These are phyloP conservation scores for Lasiosphaeriaceae sp. DNA, from an alignment of 495 filamentous ascomycete species.

Conservation along the genomic window DNA sequence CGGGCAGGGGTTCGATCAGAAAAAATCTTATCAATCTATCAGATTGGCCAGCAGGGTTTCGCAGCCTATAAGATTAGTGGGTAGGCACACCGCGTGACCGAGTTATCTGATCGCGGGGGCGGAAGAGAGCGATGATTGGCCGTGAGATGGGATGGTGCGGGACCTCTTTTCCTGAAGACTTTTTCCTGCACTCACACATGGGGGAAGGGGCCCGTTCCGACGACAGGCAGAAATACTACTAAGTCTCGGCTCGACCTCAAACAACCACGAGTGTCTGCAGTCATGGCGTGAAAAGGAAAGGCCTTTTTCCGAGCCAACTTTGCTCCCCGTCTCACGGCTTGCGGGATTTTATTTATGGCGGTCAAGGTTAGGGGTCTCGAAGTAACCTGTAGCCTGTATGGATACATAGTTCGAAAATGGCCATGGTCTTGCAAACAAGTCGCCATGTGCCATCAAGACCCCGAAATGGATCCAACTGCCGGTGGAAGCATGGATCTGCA, in stretches of 20 bases:
- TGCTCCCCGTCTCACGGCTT: no score
- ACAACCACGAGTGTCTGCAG: not conserved
- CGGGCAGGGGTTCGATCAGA: not conserved
- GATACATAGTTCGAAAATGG: no score
- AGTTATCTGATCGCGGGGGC: slow-evolving; percentile 14
- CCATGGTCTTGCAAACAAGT: no score
- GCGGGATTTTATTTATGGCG: no score
- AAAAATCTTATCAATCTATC: slow-evolving; percentile 29
- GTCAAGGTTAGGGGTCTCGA: no score
- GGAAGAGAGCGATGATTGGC: slow-evolving; percentile 3
- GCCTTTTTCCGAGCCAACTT: no score
- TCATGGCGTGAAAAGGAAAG: not conserved
- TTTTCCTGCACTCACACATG: not conserved
- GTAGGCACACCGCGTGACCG: not conserved
- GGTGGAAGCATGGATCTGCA: not conserved
- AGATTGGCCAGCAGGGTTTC: slow-evolving; percentile 1
- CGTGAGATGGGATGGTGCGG: not conserved
- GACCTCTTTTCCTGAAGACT: not conserved
- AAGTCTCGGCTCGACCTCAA: no score
- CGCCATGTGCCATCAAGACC: no score
- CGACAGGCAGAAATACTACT: no score
- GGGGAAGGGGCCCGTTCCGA: not conserved
- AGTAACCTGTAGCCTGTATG: no score
- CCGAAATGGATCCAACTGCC: not conserved
- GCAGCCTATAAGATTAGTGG: not conserved